phyloP scores from a whole-genome alignment of 2,329 filamentous ascomycete species.

The Exophiala sp. region DNA sequence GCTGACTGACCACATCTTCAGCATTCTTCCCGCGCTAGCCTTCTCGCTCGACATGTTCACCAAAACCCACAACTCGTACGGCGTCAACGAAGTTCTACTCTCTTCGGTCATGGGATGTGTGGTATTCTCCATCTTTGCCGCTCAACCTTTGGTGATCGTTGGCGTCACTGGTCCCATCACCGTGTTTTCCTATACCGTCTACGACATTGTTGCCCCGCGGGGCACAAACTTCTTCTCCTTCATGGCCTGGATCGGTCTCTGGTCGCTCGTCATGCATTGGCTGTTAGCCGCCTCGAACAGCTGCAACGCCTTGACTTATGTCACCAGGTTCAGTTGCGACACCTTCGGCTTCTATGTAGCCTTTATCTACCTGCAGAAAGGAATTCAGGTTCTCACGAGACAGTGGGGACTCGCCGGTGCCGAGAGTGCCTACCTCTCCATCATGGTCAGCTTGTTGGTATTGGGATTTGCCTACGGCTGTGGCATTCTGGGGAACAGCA shows the following conservation, averaged over 20 bases:
- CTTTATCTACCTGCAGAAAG: slow-evolving; percentile 86
- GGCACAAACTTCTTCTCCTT: slow-evolving; percentile 80
- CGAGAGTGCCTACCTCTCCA: slow-evolving; percentile 66
- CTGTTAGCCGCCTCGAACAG: slow-evolving; percentile 75
- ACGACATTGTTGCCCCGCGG: slow-evolving; percentile 73
- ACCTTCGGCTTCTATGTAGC: slow-evolving; percentile 93
- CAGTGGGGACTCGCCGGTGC: slow-evolving; percentile 59
- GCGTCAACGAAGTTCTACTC: slow-evolving; percentile 86
- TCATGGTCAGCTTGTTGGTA: slow-evolving; percentile 69
- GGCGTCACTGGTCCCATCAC: slow-evolving; percentile 88
- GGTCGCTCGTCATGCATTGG: slow-evolving; percentile 81
- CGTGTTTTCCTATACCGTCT: slow-evolving; percentile 90
- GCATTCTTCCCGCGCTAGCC: slow-evolving; percentile 77
- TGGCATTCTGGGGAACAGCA: slow-evolving; percentile 63
- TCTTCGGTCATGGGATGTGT: slow-evolving; percentile 75
- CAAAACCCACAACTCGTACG: slow-evolving; percentile 76
- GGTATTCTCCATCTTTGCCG: slow-evolving; percentile 72
- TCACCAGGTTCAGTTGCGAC: slow-evolving; percentile 86
- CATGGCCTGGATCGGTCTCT: slow-evolving; percentile 88
- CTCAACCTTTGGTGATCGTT: slow-evolving; percentile 83
- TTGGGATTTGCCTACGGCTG: slow-evolving; percentile 70
- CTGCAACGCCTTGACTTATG: slow-evolving; percentile 81
- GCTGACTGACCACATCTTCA: slow-evolving; percentile 34
- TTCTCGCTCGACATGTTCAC: slow-evolving; percentile 93
- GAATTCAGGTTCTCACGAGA: slow-evolving; percentile 73